Evolutionary conservation across 495 filamentous ascomycete species (phyloP).

Genomic region (Lindgomyces ingoldianus): DNA sequence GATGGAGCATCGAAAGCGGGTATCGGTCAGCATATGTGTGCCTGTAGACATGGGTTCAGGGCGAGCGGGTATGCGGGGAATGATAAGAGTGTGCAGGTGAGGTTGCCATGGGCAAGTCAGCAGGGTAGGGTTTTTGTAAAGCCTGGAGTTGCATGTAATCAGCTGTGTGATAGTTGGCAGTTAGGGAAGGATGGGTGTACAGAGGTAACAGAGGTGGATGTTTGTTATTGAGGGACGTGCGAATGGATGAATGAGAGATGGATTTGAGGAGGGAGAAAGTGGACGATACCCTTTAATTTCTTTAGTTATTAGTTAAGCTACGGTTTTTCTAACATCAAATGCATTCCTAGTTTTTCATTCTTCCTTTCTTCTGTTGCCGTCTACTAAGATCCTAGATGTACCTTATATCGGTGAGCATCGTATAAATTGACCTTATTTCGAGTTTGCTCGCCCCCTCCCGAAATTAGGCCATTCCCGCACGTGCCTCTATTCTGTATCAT

Average conservation of each 20-base stretch:
- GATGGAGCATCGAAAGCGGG: not conserved
- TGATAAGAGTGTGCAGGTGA: slow-evolving; percentile 29
- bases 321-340: no score
- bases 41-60: slow-evolving; percentile 35
- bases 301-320: no score
- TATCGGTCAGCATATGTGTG: slow-evolving; percentile 23
- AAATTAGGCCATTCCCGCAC: no score
- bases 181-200: slow-evolving; percentile 38
- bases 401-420: no score
- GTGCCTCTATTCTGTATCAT: no score
- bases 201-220: slow-evolving; percentile 37
- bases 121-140: slow-evolving; percentile 45
- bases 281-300: not conserved
- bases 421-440: no score
- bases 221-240: not conserved
- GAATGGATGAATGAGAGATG: not conserved
- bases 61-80: slow-evolving; percentile 1
- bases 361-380: no score
- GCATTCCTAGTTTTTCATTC: no score
- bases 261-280: not conserved
- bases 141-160: slow-evolving; percentile 43
- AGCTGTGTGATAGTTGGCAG: slow-evolving; percentile 35
- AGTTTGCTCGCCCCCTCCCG: no score
- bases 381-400: no score
- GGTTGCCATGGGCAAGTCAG: slow-evolving; percentile 36